Base-by-base conservation (phyloP, 2,329 filamentous ascomycete genomes). In the Aureobasidium sp. region DNA sequence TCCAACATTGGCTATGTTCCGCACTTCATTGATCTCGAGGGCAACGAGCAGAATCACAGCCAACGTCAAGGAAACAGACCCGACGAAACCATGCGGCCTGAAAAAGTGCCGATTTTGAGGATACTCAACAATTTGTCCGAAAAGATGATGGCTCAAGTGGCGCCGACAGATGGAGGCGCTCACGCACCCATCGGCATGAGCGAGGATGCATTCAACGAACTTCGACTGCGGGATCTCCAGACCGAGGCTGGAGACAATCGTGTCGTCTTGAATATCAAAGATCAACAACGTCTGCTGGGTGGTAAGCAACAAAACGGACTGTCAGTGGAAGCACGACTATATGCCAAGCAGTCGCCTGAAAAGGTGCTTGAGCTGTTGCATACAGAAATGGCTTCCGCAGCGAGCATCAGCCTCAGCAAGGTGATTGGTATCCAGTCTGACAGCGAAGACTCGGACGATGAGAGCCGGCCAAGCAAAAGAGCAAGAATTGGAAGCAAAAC, bases 31-130 rank as follows among this genome's bases (percentile, higher is more conserved):
- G 89, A 99, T 72, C 76, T 99, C 29, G 90, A 93, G 71, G 94
- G 88, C 34, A 99, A 99, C 70, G 94, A 97, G 75, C 90, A 94
- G 73, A 93, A 99, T 70, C 87, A 96, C 73, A 95, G 91, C 68
- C 90, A 92, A 59, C 84, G 87, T 70, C 87, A 83, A 69, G 94
- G 94, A 55, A 97, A 99, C 73, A 82, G 88, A 58, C 91, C 93
- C 61, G 91, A 97, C 71, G 78, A 89, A 39, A 94, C 95, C 66
- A 97, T 97, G 91, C 84, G 90, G 37, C 91, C 91, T 1, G 81
- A 87, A 49, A 93, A 94, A 71, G 87, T 94, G 2, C 92, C 91
- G 12, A 95, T 97, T 65, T 87, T 97, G 66, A 86, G 88, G 65
- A 91, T 90, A 0, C 79, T 99, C 62, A 99, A 99, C 73, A 90